Evolutionary conservation across 2,329 filamentous ascomycete species (phyloP).

Genomic region (Macrophomina pseudophaseolina): DNA sequence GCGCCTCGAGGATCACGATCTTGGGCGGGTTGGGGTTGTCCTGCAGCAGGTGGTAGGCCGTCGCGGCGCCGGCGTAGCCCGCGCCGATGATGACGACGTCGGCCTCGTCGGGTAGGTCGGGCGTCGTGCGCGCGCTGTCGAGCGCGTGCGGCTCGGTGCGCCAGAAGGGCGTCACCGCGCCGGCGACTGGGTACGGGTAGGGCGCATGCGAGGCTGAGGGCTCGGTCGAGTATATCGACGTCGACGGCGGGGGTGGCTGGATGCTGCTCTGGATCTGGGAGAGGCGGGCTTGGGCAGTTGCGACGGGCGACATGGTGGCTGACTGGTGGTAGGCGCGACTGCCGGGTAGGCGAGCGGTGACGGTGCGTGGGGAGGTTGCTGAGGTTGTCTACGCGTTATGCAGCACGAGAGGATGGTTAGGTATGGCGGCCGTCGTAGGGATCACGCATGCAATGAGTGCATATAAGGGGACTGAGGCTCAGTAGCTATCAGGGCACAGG

Average conservation of each 20-base stretch:
- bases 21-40: slow-evolving; percentile 26
- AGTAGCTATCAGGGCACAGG: not conserved
- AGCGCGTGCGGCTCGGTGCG: slow-evolving; percentile 38
- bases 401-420: not conserved
- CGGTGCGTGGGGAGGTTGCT: not conserved
- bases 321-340: not conserved
- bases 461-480: slow-evolving; percentile 3
- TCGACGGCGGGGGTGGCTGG: not conserved
- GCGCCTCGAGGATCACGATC: slow-evolving; percentile 35
- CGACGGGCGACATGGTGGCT: not conserved
- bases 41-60: slow-evolving; percentile 38
- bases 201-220: slow-evolving; percentile 22
- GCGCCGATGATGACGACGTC: slow-evolving; percentile 43
- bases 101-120: slow-evolving; percentile 35
- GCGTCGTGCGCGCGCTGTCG: slow-evolving; percentile 37
- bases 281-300: not conserved
- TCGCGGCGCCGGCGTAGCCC: slow-evolving; percentile 41
- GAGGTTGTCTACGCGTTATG: not conserved
- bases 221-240: slow-evolving; percentile 18
- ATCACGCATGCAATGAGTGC: not conserved
- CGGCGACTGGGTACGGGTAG: slow-evolving; percentile 34
- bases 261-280: slow-evolving; percentile 1
- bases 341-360: not conserved
- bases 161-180: slow-evolving; percentile 44
- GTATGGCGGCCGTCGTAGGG: too few species aligned